These are phyloP conservation scores for Podospora pseudoanserina DNA, from an alignment of 495 filamentous ascomycete genomes.

Conservation along the genomic window DNA sequence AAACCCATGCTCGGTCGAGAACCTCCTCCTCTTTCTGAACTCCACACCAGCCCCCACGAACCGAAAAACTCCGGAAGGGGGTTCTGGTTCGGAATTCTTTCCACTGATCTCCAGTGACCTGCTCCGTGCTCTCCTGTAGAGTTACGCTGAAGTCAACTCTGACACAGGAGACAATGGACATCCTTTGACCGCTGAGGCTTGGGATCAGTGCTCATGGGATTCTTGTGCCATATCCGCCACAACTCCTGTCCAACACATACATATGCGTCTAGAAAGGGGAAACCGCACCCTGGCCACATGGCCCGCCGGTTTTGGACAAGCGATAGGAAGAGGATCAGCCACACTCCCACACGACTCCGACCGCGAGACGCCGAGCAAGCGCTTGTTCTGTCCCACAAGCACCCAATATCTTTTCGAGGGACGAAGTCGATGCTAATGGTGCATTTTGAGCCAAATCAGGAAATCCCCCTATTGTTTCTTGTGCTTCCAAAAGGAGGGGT, in stretches of 20 bases:
- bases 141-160: neutral
- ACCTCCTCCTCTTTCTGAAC: neutral
- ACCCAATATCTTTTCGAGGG: neutral
- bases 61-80: neutral
- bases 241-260: neutral
- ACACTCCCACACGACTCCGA: conserved; percentile 5
- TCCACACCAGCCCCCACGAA: neutral
- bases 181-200: neutral
- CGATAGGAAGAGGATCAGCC: conserved; percentile 15
- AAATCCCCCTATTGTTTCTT: neutral
- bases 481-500: neutral
- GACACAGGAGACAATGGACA: neutral
- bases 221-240: neutral
- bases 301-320: neutral
- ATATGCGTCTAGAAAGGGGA: neutral
- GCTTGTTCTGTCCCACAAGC: neutral
- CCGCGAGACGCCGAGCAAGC: neutral
- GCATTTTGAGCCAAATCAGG: conserved; percentile 3
- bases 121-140: neutral
- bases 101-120: neutral
- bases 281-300: conserved; percentile 1
- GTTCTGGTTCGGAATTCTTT: neutral
- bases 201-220: neutral
- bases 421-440: neutral
- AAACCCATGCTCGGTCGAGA: neutral